Evolutionary conservation across 768 basidiomycete species (phyloP), one percentile per base, ranked within the genome.

Genomic region (Termitomyces heimii): DNA sequence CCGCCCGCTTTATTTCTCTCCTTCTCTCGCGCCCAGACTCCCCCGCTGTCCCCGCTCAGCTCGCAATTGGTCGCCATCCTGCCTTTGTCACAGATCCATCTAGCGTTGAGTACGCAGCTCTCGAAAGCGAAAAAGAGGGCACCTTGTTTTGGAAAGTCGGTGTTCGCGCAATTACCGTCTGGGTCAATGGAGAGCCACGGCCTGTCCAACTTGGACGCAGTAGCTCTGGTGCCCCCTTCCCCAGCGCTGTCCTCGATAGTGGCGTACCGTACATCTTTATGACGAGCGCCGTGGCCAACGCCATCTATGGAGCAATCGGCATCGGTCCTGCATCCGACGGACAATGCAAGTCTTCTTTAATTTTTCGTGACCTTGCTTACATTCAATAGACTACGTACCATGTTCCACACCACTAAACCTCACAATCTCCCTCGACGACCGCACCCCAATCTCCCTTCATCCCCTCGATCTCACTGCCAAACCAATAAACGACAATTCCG

Each of bases 11-110:
- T 68, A 68, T 90, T 56, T 86, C 85, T 0, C 73, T 92, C 22
- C 71, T 83, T 8, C 82, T 92, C 46, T 78, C 78, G 14, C 83
- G 90, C 2, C 90, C 90, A 0, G 88, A 85, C 14, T 84, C 79
- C 8, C 67, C 67, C 37, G 68, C 73, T 14, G 69, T 85, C 20
- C 82, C 86, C 1, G 79, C 86, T 2, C 66, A 82, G 2, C 75
- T 92, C 1, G 85, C 85, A 1, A 86, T 92, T 22, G 90, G 90
- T 0, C 72, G 72, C 13, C 90, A 92, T 60, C 89, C 88, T 3
- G 26, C 63, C 5, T 63, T 86, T n/a, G 76, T 85, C 6, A 62
- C 75, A 1, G 77, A 88, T 60, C 82, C 85, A 0, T 73, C 75
- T 13, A 64, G 71, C 5, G 72, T 90, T 29, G 61, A 65, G 18